Evolutionary conservation across 2,329 filamentous ascomycete species (phyloP).

Genomic region (Exophiala viscosa): DNA sequence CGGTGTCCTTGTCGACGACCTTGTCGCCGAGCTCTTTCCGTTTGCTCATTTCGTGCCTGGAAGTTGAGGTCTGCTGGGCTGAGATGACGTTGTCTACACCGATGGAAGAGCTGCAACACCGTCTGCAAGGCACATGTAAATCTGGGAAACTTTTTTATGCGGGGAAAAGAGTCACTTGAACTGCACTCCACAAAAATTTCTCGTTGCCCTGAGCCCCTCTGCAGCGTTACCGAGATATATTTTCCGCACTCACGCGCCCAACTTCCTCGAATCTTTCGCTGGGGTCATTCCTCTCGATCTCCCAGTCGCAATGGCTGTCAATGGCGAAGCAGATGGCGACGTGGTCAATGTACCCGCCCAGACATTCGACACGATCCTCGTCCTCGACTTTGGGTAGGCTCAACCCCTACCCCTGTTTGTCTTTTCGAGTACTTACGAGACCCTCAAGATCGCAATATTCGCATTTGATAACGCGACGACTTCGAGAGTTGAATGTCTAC

Average conservation of each 20-base stretch:
- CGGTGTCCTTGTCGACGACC: constrained; percentile 13
- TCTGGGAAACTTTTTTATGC: constrained; percentile 5
- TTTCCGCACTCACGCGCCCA: background rate
- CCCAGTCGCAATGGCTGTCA: constrained; percentile 24
- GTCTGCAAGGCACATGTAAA: background rate
- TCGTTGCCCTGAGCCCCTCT: constrained; percentile 1
- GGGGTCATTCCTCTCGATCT: background rate
- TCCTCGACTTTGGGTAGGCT: constrained; percentile 35
- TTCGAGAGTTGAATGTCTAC: constrained; percentile 77
- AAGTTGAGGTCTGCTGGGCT: background rate
- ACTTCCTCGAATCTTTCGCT: constrained; percentile 4
- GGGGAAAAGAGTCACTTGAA: constrained; percentile 6
- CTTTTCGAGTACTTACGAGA: constrained; percentile 8
- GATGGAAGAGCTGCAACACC: background rate
- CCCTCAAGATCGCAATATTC: constrained; percentile 59
- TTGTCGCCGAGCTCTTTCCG: constrained; percentile 25
- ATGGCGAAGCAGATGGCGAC: constrained; percentile 23
- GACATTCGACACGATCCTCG: constrained; percentile 35
- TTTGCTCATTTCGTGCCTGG: constrained; percentile 23
- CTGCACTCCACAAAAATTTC: constrained; percentile 3
- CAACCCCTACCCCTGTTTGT: background rate
- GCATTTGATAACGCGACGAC: constrained; percentile 69
- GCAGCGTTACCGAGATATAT: background rate
- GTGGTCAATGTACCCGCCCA: constrained; percentile 30
- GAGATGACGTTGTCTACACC: background rate